Percentiles rank a stretch among this genome's conserved stretches.
phyloP scores from a whole-genome alignment of 768 basidiomycete species.

The Macrolepiota albuminosa region DNA sequence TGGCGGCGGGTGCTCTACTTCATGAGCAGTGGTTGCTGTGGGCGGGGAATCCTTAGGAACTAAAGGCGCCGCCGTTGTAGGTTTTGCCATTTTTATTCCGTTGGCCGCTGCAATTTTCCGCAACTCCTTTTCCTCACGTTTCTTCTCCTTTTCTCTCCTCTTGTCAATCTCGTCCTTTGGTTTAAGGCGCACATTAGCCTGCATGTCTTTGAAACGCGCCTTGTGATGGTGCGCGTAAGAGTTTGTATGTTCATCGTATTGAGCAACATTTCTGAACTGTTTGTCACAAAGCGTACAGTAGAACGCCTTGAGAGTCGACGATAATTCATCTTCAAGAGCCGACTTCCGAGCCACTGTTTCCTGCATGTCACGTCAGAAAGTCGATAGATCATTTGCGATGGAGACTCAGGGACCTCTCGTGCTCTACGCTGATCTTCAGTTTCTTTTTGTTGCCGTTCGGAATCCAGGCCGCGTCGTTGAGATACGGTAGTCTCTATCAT shows the following conservation, averaged over 20 bases:
- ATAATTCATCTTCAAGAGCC: constrained; percentile 66
- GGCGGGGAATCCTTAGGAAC: constrained; percentile 18
- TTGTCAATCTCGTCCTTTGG: constrained; percentile 65
- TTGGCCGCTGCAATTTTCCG: constrained; percentile 79
- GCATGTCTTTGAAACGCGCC: constrained; percentile 78
- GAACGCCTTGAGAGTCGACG: constrained; percentile 63
- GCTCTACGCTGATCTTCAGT: constrained; percentile 69
- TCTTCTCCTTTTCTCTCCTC: constrained; percentile 81
- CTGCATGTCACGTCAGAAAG: constrained; percentile 28
- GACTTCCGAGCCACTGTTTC: constrained; percentile 58
- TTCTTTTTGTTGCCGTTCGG: constrained; percentile 77
- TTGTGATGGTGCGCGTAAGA: constrained; percentile 88
- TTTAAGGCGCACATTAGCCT: constrained; percentile 63
- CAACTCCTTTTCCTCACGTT: constrained; percentile 80
- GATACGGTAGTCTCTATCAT: constrained; percentile 86
- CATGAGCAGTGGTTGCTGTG: constrained; percentile 20
- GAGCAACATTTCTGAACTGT: constrained; percentile 81
- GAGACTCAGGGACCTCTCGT: constrained; percentile 50
- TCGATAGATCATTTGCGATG: background rate
- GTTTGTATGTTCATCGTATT: constrained; percentile 88
- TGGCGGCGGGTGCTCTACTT: constrained; percentile 16
- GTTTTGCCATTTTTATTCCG: constrained; percentile 66
- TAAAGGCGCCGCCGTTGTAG: constrained; percentile 17
- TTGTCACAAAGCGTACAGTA: constrained; percentile 84
- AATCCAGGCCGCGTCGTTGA: constrained; percentile 73